phyloP scores from a whole-genome alignment of 176 grass and related monocot species.

The Saccharum spontaneum region DNA sequence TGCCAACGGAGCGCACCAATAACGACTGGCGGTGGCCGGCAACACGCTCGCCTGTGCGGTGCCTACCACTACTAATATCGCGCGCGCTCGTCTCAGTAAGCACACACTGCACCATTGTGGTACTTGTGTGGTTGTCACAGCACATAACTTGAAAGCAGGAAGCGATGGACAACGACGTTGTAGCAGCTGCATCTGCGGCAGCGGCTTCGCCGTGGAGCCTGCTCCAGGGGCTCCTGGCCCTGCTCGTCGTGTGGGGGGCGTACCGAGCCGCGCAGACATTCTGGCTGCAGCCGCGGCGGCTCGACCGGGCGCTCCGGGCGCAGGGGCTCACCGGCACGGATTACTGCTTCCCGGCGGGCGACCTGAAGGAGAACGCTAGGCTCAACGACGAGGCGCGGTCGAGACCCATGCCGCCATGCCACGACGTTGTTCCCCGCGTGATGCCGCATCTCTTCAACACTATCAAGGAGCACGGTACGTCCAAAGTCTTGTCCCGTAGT shows the following conservation, averaged over 20 bases:
- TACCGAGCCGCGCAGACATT: constrained; percentile 17
- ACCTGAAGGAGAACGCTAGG: constrained; percentile 49
- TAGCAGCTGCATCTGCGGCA: neutral
- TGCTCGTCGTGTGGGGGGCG: constrained; percentile 28
- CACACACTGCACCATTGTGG: neutral
- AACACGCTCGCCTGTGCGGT: neutral
- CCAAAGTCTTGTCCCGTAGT: neutral
- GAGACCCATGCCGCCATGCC: constrained; percentile 58
- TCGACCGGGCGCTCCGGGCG: constrained; percentile 44
- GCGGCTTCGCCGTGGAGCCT: constrained; percentile 14
- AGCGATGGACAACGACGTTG: constrained; percentile 1
- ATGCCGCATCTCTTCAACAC: constrained; percentile 20
- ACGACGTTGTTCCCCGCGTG: constrained; percentile 52
- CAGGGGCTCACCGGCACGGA: constrained; percentile 60
- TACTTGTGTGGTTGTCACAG: neutral
- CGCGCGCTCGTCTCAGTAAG: neutral
- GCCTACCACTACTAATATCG: neutral
- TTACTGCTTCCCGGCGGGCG: constrained; percentile 46
- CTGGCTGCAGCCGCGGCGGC: constrained; percentile 51
- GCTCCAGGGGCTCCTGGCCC: neutral
- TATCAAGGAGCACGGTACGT: constrained; percentile 45
- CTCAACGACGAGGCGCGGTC: constrained; percentile 51
- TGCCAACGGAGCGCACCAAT: constrained; percentile 8
- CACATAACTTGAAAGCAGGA: neutral
- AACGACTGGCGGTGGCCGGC: neutral